Base-by-base conservation (phyloP, 2,329 filamentous ascomycete genomes). In the Teratosphaeria nubilosa region DNA sequence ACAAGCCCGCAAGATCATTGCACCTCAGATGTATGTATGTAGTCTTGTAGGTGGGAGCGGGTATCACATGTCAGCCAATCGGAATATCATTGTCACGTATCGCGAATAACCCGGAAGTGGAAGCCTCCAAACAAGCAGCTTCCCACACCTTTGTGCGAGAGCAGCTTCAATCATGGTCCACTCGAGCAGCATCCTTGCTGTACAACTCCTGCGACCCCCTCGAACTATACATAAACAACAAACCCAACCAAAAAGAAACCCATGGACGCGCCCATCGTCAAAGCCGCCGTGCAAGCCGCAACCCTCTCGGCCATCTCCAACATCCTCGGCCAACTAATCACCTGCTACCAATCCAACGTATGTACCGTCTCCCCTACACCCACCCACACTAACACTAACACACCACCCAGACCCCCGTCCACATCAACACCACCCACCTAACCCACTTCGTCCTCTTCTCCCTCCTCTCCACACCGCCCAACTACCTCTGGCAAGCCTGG, bases 401-500 rank as follows among this genome's bases (percentile, higher is more conserved):
- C 34, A 41, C 16, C 5, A 5, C 20, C 10, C 56, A 66, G 66
- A 60, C 25, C 9, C 59, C 62, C 24, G 60, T 58, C 56, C 72
- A 76, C 25, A 76, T 95, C 65, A 82, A 91, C 73, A 80, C 80
- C 73, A 74, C 81, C 5, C 83, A 87, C 3, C 78, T 95, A 51
- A 75, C 91, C 64, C 88, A 91, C 70, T 96, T 95, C 73, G 75
- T 88, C 55, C 68, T 90, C 56, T 95, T 86, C 76, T 82, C 86
- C 63, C 69, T 88, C 34, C 69, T 95, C 59, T 86, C 81, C 72
- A 87, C 86, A 48, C 90, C 91, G 2, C 88, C 88, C 51, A 96
- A 96, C 74, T 89, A 90, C 69, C 70, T 89, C 66, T 96, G 90
- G 91, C 91, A 95, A 78, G 80, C 83, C 48, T 88, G 82, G 69